Evolutionary conservation across 768 basidiomycete species (phyloP), one percentile per base, ranked within the genome.

Genomic region (Suillus paluster): DNA sequence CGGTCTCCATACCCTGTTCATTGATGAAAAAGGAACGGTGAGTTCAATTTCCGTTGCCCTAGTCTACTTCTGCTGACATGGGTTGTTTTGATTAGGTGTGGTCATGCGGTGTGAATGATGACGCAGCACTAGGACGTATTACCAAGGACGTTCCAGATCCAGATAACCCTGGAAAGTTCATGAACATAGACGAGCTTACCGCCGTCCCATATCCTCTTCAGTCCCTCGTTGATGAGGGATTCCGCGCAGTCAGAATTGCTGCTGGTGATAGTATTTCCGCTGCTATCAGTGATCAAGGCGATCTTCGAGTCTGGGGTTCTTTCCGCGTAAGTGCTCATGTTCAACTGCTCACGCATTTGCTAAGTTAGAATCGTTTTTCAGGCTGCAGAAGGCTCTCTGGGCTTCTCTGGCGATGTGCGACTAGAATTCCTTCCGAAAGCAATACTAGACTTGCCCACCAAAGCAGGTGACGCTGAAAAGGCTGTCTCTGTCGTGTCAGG

Each of bases 251-350:
- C 5, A 83, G 85, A 61, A 83, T 95, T 63, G 88, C 87, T 44
- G 89, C 93, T 25, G 95, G 96, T 9, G 96, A 97, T 70, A 93
- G 87, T 64, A 89, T 95, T 65, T 91, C 90, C 66, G 91, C 94
- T 34, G 95, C 94, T 23, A 81, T 97, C 64, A 90, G 89, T 60
- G 80, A 83, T 48, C 79, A 89, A 55, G 96, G 96, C 53, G 89
- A 92, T 62, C 77, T 98, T 54, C 83, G 91, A 61, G 92, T 90
- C 25, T 98, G 96, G 96, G 88, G 87, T 23, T 89, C 90, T 46
- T 98, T 97, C 82, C 84, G 94, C 23, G 96, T 97, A 76, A 62
- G 87, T 73, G 34, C 48, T 19, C 61, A n/a, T 39, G 10, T 30
- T 30, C 39, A 27, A n/a, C 45, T 46, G 34, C 57, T 56, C 53